A percentile compares a stretch with the other conserved stretches of the same genome.
Evolutionary conservation across 371 early-diverging fungal genomes (phyloP).

Genomic region (Rhizomucor miehei): DNA sequence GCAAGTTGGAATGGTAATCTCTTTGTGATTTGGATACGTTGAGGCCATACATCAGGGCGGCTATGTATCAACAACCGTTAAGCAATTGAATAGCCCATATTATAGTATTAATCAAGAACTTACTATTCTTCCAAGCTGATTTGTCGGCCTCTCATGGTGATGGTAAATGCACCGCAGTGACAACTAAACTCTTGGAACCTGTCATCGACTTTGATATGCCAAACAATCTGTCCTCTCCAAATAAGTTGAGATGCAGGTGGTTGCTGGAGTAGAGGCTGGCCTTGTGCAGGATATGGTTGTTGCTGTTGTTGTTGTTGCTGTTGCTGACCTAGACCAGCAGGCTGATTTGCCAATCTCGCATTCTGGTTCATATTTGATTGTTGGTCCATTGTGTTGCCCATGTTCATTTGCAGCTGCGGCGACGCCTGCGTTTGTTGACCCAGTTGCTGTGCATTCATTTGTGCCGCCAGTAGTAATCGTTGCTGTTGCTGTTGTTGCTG

Average conservation of each 20-base stretch:
- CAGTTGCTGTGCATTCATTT: constrained; percentile 12
- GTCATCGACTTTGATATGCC: constrained; percentile 46
- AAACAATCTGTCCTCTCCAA: constrained; percentile 59
- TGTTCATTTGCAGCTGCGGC: constrained; percentile 21
- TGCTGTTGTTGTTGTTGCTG: constrained; percentile 25
- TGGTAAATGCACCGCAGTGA: constrained; percentile 48
- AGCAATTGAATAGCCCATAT: too few species aligned
- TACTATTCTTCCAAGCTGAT: constrained; percentile 54
- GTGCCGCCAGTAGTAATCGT: constrained; percentile 13
- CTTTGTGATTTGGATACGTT: constrained; percentile 46
- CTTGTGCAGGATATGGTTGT: constrained; percentile 14
- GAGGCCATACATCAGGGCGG: constrained; percentile 50
- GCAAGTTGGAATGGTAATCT: constrained; percentile 47
- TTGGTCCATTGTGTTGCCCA: constrained; percentile 4
- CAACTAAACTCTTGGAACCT: constrained; percentile 45
- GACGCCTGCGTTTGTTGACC: constrained; percentile 18
- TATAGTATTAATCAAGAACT: too few species aligned
- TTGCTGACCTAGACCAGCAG: constrained; percentile 5
- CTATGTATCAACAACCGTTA: constrained; percentile 12
- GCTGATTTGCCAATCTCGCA: not conserved
- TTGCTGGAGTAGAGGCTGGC: constrained; percentile 16
- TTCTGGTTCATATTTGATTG: not conserved
- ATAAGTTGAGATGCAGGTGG: constrained; percentile 33
- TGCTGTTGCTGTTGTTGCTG: constrained; percentile 26
- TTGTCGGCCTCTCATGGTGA: constrained; percentile 34